Conservation (phyloP, 2,329 filamentous ascomycete genomes). For the Fusarium pseudocircinatum region DNA sequence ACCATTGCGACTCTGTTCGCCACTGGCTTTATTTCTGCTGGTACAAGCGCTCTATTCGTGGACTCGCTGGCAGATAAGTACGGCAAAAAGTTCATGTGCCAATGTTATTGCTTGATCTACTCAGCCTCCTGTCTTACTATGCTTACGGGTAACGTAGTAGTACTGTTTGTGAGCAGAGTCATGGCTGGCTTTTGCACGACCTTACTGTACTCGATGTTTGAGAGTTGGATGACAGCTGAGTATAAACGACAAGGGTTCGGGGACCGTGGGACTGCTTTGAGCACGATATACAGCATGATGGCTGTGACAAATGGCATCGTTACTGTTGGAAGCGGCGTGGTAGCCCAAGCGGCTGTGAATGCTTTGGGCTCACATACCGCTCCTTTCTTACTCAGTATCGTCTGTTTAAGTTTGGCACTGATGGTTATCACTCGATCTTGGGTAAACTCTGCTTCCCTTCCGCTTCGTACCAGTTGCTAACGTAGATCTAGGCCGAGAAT, state of each 20-base stretch:
- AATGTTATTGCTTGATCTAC: not conserved
- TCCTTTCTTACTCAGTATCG: not conserved
- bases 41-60: not conserved
- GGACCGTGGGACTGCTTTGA: not conserved
- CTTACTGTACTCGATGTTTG: not conserved
- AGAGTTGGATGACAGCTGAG: not conserved
- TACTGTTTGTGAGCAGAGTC: not conserved
- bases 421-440: not conserved
- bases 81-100: not conserved
- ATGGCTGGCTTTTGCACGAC: not conserved
- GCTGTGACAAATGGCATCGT: not conserved
- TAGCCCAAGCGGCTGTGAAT: not conserved
- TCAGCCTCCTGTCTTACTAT: not conserved
- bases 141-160: accelerated
- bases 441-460: not conserved
- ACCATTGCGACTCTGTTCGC: not conserved
- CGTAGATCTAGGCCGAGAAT: accelerated
- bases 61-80: not conserved
- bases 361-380: not conserved
- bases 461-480: not conserved
- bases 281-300: not conserved
- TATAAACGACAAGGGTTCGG: not conserved
- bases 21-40: not conserved
- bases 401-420: not conserved
- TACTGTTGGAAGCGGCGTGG: accelerated